Percentiles rank a stretch among this genome's conserved stretches.
Conservation (phyloP, 805 yeast genomes). For the Candida ovalis region DNA sequence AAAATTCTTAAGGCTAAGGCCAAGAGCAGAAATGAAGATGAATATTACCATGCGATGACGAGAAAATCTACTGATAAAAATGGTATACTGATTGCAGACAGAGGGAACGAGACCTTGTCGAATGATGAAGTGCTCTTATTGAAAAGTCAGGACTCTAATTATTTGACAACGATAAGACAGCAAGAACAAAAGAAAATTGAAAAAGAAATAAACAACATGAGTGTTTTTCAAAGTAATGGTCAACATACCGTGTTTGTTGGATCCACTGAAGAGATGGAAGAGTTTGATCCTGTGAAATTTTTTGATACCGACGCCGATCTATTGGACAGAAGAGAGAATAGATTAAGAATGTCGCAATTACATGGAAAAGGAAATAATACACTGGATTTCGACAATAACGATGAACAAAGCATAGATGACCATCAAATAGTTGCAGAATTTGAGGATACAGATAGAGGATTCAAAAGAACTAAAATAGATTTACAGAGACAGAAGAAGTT, state of each 20-base stretch:
- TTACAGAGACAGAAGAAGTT: constrained; percentile 59
- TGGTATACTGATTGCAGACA: constrained; percentile 65
- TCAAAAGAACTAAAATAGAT: constrained; percentile 26
- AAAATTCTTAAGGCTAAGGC: constrained; percentile 74
- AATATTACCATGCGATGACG: constrained; percentile 93
- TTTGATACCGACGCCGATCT: constrained; percentile 70
- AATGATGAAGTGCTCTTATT: constrained; percentile 76
- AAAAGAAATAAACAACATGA: constrained; percentile 46
- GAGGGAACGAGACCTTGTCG: constrained; percentile 57
- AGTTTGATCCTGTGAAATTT: constrained; percentile 58
- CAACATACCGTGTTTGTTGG: constrained; percentile 87
- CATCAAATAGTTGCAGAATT: constrained; percentile 19
- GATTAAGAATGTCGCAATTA: constrained; percentile 62
- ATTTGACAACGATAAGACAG: constrained; percentile 71
- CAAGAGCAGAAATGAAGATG: constrained; percentile 81
- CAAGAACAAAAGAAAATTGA: constrained; percentile 65
- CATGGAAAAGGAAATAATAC: constrained; percentile 35
- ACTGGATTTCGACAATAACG: constrained; percentile 28
- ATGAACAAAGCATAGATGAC: constrained; percentile 13
- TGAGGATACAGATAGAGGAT: constrained; percentile 23
- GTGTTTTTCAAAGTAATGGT: constrained; percentile 53
- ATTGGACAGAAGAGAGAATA: constrained; percentile 63
- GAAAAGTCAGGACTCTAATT: constrained; percentile 88
- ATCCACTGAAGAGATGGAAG: constrained; percentile 46
- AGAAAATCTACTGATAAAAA: constrained; percentile 58